Evolutionary conservation across 2,329 filamentous ascomycete species (phyloP).

Genomic region (Colletotrichum shisoi): DNA sequence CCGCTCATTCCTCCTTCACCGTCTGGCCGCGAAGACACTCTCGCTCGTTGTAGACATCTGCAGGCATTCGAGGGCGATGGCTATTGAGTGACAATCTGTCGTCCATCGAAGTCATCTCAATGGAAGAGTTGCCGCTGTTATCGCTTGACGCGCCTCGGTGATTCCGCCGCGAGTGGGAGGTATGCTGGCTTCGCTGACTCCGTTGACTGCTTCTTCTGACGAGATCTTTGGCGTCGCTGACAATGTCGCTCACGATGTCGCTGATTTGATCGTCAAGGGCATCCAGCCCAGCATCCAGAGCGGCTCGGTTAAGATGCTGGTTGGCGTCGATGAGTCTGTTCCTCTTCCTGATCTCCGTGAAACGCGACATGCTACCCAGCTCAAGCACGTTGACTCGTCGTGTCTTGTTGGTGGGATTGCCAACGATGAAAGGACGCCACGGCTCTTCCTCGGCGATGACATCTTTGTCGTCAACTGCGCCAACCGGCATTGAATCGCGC

Average conservation of each 20-base stretch:
- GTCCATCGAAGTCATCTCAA: conserved; percentile 46
- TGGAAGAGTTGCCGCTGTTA: conserved; percentile 37
- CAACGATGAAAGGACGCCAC: conserved; percentile 75
- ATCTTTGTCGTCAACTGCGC: conserved; percentile 43
- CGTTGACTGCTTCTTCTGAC: conserved; percentile 30
- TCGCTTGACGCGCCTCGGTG: conserved; percentile 34
- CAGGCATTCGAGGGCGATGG: conserved; percentile 40
- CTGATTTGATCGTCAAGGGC: conserved; percentile 51
- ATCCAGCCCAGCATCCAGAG: conserved; percentile 49
- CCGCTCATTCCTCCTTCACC: conserved; percentile 47
- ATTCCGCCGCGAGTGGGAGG: conserved; percentile 13
- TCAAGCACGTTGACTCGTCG: conserved; percentile 76
- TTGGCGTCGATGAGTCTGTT: conserved; percentile 64
- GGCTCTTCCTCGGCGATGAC: conserved; percentile 60
- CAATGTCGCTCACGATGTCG: conserved; percentile 49
- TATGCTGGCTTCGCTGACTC: conserved; percentile 26
- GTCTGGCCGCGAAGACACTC: conserved; percentile 52
- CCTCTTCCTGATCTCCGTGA: conserved; percentile 73
- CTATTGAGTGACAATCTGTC: conserved; percentile 38
- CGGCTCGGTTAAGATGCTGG: conserved; percentile 50
- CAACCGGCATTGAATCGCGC: conserved; percentile 51
- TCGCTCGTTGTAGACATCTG: conserved; percentile 45
- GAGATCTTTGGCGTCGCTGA: conserved; percentile 47
- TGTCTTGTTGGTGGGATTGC: conserved; percentile 73
- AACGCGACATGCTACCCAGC: conserved; percentile 71